Conservation (phyloP, 768 basidiomycete genomes). For the Gloeopeniophorella convolvens region DNA sequence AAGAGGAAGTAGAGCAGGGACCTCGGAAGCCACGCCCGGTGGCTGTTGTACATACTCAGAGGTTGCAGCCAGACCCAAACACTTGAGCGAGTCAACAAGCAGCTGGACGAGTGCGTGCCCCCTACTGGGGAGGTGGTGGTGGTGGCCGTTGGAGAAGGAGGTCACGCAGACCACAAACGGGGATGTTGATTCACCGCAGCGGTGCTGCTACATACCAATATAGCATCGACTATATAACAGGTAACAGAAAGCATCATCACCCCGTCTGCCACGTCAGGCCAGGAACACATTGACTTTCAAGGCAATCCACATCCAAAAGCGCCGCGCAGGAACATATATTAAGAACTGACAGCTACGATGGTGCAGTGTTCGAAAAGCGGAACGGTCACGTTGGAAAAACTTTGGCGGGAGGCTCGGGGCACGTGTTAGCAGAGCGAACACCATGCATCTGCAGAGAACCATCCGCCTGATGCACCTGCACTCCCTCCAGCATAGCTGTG, state of each 20-base stretch:
- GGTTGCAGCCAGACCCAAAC: not conserved
- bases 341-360: not conserved
- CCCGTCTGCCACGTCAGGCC: slow-evolving; percentile 1
- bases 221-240: too few species aligned
- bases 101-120: too few species aligned
- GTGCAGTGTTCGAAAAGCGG: not conserved
- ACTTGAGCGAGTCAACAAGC: too few species aligned
- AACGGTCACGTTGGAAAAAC: slow-evolving; percentile 2
- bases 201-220: too few species aligned
- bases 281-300: not conserved
- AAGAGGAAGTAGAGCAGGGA: slow-evolving; percentile 12
- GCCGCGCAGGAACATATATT: slow-evolving; percentile 8
- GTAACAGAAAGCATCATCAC: too few species aligned
- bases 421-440: too few species aligned
- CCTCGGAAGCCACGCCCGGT: slow-evolving; percentile 1
- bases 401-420: too few species aligned
- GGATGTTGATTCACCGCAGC: too few species aligned
- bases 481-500: not conserved
- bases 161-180: too few species aligned
- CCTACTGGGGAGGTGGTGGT: too few species aligned
- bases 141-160: too few species aligned
- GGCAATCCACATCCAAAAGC: not conserved
- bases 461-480: too few species aligned
- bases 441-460: not conserved
- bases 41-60: slow-evolving; percentile 7